These are phyloP conservation scores for Volvariella volvacea DNA, from an alignment of 1,284 basidiomycete species.

Conservation along the genomic window DNA sequence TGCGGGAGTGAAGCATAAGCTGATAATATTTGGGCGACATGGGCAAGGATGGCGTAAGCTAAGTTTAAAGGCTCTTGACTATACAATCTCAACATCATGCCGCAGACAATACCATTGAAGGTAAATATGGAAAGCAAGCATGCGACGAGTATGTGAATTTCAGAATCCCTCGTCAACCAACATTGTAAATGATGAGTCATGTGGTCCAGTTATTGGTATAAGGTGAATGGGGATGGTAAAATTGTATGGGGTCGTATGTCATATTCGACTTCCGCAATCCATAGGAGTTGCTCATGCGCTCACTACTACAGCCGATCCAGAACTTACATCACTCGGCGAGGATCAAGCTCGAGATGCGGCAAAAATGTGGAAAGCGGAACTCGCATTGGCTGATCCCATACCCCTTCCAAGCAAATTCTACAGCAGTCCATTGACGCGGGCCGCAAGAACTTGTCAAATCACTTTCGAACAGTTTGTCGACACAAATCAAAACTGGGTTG, in stretches of 20 bases:
- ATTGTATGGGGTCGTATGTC: constrained; percentile 74
- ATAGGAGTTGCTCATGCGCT: not conserved
- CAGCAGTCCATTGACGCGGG: constrained; percentile 69
- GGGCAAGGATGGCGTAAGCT: constrained; percentile 65
- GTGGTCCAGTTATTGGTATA: constrained; percentile 57
- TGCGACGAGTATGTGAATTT: constrained; percentile 49
- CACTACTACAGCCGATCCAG: constrained; percentile 61
- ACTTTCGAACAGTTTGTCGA: constrained; percentile 46
- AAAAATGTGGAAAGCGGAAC: constrained; percentile 54
- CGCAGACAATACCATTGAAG: constrained; percentile 67
- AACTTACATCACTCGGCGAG: constrained; percentile 62
- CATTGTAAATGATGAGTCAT: too few relatives aligned
- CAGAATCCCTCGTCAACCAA: not conserved
- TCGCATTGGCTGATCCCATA: constrained; percentile 36
- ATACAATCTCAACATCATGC: not conserved
- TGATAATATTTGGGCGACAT: constrained; percentile 64
- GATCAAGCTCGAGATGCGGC: constrained; percentile 55
- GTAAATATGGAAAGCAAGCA: constrained; percentile 59
- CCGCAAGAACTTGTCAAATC: constrained; percentile 60
- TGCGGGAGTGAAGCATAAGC: constrained; percentile 43
- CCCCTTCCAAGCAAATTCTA: constrained; percentile 59
- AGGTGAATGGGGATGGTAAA: constrained; percentile 62
- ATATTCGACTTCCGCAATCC: not conserved
- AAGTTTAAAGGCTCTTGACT: constrained; percentile 5
- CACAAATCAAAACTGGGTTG: constrained; percentile 20